A percentile compares a stretch with the other conserved stretches of the same genome.
Conservation (phyloP, 805 yeast species). For the Middelhovenomyces tepae region DNA sequence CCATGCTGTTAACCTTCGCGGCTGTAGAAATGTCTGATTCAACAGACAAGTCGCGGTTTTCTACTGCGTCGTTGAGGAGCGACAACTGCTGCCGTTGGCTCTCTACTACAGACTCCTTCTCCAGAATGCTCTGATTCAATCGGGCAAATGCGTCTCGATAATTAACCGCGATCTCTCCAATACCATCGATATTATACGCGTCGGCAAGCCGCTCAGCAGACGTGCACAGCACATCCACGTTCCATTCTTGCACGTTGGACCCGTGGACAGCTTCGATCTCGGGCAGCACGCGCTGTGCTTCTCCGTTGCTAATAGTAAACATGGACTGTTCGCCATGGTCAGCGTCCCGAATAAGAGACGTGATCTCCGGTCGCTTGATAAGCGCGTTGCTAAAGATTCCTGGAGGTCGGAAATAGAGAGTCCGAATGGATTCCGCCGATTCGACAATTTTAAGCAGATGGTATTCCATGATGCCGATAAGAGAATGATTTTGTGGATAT, state of each 20-base stretch:
- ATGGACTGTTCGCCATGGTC: conserved; percentile 42
- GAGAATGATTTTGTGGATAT: conserved; percentile 1
- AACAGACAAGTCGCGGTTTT: conserved; percentile 9
- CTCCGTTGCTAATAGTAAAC: too few species aligned
- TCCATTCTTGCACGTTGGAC: too few species aligned
- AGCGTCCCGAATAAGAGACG: conserved; percentile 52
- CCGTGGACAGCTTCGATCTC: too few species aligned
- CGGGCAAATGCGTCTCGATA: conserved; percentile 27
- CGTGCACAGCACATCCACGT: conserved; percentile 37
- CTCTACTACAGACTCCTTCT: conserved; percentile 36
- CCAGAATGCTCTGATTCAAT: conserved; percentile 32
- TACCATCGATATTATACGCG: conserved; percentile 32
- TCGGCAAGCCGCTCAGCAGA: conserved; percentile 30
- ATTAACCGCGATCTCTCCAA: conserved; percentile 24
- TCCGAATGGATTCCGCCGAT: conserved; percentile 33
- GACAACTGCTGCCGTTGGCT: conserved; percentile 35
- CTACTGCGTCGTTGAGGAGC: conserved; percentile 10
- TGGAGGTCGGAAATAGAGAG: conserved; percentile 43
- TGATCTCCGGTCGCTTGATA: conserved; percentile 42
- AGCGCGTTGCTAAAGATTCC: conserved; percentile 63
- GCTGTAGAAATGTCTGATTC: conserved; percentile 9
- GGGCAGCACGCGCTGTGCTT: too few species aligned
- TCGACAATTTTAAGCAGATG: conserved; percentile 31
- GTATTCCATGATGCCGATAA: conserved; percentile 17
- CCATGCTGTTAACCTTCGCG: conserved; percentile 8